Evolutionary conservation across 2,329 filamentous ascomycete genomes (phyloP), one percentile per base, ranked within the genome.

Genomic region (Aspergillus ruber): DNA sequence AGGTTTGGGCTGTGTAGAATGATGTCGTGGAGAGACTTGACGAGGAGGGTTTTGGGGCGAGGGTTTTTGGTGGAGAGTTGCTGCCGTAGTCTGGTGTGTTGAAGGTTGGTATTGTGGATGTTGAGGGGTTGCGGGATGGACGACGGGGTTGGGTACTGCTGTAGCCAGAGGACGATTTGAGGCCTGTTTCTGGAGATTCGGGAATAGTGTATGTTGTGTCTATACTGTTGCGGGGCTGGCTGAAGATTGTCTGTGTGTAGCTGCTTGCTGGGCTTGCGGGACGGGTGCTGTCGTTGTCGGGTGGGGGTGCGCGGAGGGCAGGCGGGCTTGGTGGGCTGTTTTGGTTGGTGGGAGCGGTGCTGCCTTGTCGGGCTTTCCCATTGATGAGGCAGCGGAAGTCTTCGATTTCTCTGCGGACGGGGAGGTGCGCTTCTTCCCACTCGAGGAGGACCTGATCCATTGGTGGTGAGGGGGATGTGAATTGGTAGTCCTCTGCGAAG

Each of bases 381-480:
- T 79, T 77, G 21, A 80, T 76, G 45, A 94, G 74, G 46, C 81
- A 77, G 23, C 70, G 71, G 49, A 90, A 76, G 18, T 74, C 73
- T 67, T 93, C 88, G 38, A 85, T 68, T 55, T 90, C 79, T 49
- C 78, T 74, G 53, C 85, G 83, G 43, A 83, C 69, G 0, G 83
- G 79, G 27, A 78, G 77, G 61, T 84, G 87, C 49, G 76, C 75
- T 2, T 69, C 67, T 44, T 85, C 78, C 82, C 85, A 93, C 39
- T 74, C 68, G 4, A 79, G 73, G 48, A 90, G 74, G 5, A 93
- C 81, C 44, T 86, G 79, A 21, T 84, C 81, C 74, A 90, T 84
- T 13, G 84, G 78, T 2, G 86, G 84, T 9, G 87, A 77, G 1
- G 86, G 85, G 41, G 84, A 85, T 0, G 85, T 84, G 57, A 90